Conservation (phyloP, 1,284 basidiomycete species). For the Pseudozyma hubeiensis region DNA sequence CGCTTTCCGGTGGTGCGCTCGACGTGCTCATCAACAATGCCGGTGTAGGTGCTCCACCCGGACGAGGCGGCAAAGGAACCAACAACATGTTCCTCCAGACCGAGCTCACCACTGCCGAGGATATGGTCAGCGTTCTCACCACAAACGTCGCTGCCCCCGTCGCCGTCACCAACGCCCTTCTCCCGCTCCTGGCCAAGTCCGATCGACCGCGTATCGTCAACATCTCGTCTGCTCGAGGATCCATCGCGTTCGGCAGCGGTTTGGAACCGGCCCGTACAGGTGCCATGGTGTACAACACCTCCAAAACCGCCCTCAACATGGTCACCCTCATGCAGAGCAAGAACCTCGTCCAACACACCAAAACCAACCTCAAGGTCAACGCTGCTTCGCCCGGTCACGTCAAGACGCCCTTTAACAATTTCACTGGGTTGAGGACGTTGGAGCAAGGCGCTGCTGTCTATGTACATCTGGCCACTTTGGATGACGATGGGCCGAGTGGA, state of each 20-base stretch:
- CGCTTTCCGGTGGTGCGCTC: constrained; percentile 6
- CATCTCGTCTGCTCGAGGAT: constrained; percentile 26
- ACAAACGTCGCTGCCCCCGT: constrained; percentile 29
- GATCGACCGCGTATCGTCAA: constrained; percentile 19
- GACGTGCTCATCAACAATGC: constrained; percentile 45
- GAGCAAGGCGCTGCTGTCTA: constrained; percentile 29
- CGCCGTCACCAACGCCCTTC: constrained; percentile 20
- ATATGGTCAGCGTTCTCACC: constrained; percentile 18
- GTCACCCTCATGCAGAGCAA: constrained; percentile 39
- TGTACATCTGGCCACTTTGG: constrained; percentile 28
- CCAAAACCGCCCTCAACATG: constrained; percentile 37
- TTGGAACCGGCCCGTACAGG: constrained; percentile 30
- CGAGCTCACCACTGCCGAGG: constrained; percentile 13
- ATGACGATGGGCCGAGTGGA: constrained; percentile 20
- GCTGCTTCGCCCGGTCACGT: constrained; percentile 38
- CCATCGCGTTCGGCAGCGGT: constrained; percentile 13
- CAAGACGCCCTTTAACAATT: constrained; percentile 39
- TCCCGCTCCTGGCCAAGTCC: constrained; percentile 18
- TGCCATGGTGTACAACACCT: constrained; percentile 40
- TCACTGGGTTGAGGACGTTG: constrained; percentile 17
- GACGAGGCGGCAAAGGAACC: constrained; percentile 16
- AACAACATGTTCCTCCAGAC: constrained; percentile 26
- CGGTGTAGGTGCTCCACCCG: constrained; percentile 22
- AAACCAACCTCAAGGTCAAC: constrained; percentile 27
- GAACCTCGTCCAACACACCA: constrained; percentile 13